Evolutionary conservation across 345 rosid species (phyloP), one percentile per base, ranked within the genome.

Genomic region (Gossypium stocksii): DNA sequence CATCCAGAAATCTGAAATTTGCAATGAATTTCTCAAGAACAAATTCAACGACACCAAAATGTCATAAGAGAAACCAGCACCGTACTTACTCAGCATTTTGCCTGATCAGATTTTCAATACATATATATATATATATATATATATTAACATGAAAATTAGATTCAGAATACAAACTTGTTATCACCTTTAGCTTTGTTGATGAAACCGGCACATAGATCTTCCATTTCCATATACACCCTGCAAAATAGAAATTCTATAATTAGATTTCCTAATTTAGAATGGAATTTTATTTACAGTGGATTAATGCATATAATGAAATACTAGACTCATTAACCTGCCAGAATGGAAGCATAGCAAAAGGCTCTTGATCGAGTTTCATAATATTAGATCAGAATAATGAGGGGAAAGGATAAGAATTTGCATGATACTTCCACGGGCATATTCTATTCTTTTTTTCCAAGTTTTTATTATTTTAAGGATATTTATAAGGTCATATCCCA

Each of bases 211-310:
- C 25, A 19, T 7, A 49, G 14, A 49, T 27, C 23, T 51, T 69
- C 44, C 72, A 27, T 51, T 49, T 9, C 45, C 59, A 16, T 29
- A 7, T 51, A 4, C 43, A 27, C 72, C 72, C 72, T 69, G 72
- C 23, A 66, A 20, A 67, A 67, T 46, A 67, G 71, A 48, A 23
- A 46, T 67, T 46, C 6, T n/a, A 22, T 13, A 1, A 9, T 68
- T 49, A 49, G 22, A 68, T 25, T 25, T 67, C 15, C 57, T 48
- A 15, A 48, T 66, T 66, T 22, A 7, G 54, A 22, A 43, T 16
- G 46, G 4, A 62, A 34, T 62, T 34, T 11, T 67, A 14, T 46
- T 67, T 67, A 45, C 54, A 7, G 4, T 13, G 19, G 34, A 45
- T 45, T 66, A 46, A 66, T 7, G 7, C 43, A 67, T 2, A 48